Conservation (phyloP, 2,329 filamentous ascomycete genomes). For the Microsporum audouinii region DNA sequence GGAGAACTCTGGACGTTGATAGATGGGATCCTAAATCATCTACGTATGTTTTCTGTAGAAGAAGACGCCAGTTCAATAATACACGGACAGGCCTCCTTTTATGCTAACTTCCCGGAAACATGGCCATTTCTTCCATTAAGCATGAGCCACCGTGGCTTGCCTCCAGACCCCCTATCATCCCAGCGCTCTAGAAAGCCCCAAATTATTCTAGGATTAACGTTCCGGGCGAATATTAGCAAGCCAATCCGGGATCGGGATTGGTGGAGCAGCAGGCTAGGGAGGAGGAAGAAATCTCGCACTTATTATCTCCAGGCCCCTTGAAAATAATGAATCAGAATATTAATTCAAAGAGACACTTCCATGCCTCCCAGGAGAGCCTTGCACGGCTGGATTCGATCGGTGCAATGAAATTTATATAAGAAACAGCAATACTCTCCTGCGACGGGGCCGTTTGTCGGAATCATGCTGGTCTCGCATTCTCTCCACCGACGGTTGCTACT, state of each 20-base stretch:
- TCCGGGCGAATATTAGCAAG: background rate
- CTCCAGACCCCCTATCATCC: background rate
- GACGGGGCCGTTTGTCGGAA: background rate
- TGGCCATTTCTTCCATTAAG: background rate
- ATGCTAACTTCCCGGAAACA: background rate
- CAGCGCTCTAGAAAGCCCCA: no score
- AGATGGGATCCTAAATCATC: no score
- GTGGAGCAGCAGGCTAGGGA: background rate
- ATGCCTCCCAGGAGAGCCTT: background rate
- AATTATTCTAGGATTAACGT: no score
- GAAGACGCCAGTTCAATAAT: no score
- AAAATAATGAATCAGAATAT: background rate
- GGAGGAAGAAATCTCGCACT: background rate
- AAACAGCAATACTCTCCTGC: background rate
- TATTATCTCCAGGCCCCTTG: background rate
- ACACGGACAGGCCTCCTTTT: background rate
- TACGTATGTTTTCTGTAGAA: no score
- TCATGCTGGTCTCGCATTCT: background rate
- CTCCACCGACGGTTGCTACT: background rate
- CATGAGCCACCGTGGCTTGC: background rate
- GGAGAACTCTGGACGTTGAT: no score
- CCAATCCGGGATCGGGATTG: background rate
- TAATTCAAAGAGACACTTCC: background rate
- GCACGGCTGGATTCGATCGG: background rate
- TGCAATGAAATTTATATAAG: background rate